Percentiles rank a stretch among this genome's conserved stretches.
These are phyloP conservation scores for Eragrostis tef DNA, from an alignment of 202 grass and related monocot genomes.

Conservation along the genomic window DNA sequence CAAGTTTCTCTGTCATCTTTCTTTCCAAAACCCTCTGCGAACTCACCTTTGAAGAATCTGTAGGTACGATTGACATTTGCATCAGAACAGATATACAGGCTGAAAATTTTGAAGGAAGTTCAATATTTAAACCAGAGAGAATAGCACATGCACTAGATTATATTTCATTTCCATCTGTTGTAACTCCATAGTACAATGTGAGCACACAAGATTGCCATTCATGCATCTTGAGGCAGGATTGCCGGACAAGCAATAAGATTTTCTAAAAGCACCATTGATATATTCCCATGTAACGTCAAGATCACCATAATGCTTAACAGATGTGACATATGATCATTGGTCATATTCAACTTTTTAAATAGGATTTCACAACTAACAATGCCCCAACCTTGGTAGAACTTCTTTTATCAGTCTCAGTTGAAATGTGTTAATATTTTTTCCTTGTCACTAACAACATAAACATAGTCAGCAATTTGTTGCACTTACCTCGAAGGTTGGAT, in stretches of 20 bases:
- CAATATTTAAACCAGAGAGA: slow-evolving; percentile 11
- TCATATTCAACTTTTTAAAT: not conserved
- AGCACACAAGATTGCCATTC: slow-evolving; percentile 30
- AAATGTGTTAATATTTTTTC: not conserved
- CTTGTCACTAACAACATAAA: not conserved
- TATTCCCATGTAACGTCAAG: not conserved
- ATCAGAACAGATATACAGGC: slow-evolving; percentile 30
- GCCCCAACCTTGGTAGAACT: not conserved
- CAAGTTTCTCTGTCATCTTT: slow-evolving; percentile 90
- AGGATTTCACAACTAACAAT: slow-evolving; percentile 22
- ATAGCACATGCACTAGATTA: not conserved
- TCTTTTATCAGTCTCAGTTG: not conserved
- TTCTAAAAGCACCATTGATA: slow-evolving; percentile 19
- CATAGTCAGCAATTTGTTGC: not conserved
- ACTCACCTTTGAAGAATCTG: slow-evolving; percentile 78
- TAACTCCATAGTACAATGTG: slow-evolving; percentile 18
- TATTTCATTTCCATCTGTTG: slow-evolving; percentile 3
- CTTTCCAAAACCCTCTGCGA: slow-evolving; percentile 69
- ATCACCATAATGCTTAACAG: slow-evolving; percentile 14
- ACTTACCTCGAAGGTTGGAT: slow-evolving; percentile 84
- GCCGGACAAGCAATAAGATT: slow-evolving; percentile 12
- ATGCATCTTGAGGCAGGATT: slow-evolving; percentile 9
- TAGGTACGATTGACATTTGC: slow-evolving; percentile 33
- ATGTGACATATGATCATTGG: not conserved
- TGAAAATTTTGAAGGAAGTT: not conserved